Conservation (phyloP, 208 protist species). For the Leishmania mexicana region DNA sequence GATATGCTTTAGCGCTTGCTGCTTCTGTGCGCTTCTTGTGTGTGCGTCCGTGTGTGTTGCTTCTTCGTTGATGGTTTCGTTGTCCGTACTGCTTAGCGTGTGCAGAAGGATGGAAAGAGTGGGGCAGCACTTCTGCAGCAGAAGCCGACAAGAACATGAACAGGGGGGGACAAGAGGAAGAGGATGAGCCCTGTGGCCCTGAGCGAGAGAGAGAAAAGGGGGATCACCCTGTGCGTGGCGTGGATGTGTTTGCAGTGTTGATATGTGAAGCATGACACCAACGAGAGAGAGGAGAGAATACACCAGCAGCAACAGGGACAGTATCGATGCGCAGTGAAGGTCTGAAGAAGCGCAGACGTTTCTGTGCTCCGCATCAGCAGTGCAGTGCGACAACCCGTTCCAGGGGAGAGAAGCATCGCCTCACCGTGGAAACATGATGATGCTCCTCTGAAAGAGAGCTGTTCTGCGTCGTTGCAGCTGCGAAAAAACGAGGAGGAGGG, state of each 20-base stretch:
- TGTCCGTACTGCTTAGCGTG: no score
- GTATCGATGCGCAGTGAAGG: neutral
- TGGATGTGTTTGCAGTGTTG: neutral
- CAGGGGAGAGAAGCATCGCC: neutral
- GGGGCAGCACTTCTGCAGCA: neutral
- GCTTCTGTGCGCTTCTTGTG: neutral
- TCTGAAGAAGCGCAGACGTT: neutral
- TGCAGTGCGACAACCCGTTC: conserved; percentile 1
- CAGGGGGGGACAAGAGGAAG: neutral
- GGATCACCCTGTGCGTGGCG: neutral
- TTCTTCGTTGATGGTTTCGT: no score
- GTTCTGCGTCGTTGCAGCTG: neutral
- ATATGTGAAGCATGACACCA: neutral
- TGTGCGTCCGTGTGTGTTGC: conserved; percentile 3
- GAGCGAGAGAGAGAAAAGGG: neutral
- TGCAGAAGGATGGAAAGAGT: neutral
- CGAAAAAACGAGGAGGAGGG: neutral
- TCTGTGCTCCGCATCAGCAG: neutral
- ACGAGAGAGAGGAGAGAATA: neutral
- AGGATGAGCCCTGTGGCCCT: neutral
- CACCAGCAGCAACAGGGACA: neutral
- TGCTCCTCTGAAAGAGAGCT: neutral
- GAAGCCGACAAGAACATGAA: neutral
- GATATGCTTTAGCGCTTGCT: neutral
- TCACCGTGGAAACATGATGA: neutral